Conservation (phyloP, 2,329 filamentous ascomycete genomes). For the Lachnellula arida region DNA sequence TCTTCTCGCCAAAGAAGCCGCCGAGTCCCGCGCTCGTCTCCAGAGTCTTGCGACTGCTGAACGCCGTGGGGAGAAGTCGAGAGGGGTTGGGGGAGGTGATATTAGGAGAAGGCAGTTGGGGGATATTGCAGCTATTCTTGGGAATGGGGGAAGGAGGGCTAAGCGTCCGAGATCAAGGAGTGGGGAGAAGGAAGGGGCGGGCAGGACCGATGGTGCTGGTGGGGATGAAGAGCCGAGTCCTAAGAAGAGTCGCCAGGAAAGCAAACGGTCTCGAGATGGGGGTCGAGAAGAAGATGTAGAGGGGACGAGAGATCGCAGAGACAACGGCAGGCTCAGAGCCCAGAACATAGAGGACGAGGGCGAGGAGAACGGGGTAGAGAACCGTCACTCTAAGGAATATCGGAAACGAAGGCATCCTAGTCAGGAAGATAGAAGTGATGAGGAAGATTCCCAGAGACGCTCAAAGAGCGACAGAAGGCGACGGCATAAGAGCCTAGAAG, state of each 20-base stretch:
- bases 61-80: slow-evolving; percentile 33
- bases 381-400: neutral
- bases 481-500: neutral
- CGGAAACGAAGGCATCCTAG: neutral
- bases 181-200: slow-evolving; percentile 6
- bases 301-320: neutral
- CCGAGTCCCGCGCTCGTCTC: slow-evolving; percentile 70
- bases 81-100: slow-evolving; percentile 44
- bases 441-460: neutral
- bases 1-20: slow-evolving; percentile 75
- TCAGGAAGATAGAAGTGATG: neutral
- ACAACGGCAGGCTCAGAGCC: neutral
- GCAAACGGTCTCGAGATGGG: slow-evolving; percentile 1
- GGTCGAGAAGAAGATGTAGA: neutral
- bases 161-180: slow-evolving; percentile 23
- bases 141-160: slow-evolving; percentile 29
- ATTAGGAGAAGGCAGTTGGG: slow-evolving; percentile 55
- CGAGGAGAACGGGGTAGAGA: neutral
- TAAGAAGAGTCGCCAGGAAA: slow-evolving; percentile 6
- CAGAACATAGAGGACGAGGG: neutral
- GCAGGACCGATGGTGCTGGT: slow-evolving; percentile 14
- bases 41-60: slow-evolving; percentile 51
- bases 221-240: slow-evolving; percentile 11
- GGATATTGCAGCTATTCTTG: slow-evolving; percentile 55
- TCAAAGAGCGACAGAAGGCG: neutral